Evolutionary conservation across 371 early-diverging fungal genomes (phyloP).

Genomic region (Sporodiniella umbellata): DNA sequence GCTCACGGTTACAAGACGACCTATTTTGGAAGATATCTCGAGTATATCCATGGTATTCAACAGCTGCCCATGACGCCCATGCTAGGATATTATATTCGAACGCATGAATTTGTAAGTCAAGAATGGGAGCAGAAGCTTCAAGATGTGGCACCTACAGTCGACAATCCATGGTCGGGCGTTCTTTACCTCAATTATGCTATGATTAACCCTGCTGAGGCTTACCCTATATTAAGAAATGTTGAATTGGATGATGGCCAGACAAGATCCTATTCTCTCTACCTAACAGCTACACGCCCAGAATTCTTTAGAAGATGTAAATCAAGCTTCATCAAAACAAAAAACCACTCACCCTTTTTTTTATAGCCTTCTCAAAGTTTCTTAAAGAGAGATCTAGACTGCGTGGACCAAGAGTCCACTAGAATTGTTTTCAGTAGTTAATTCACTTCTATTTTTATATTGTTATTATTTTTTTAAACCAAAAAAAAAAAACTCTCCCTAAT

Average conservation of each 20-base stretch:
- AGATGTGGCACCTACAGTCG: constrained; percentile 25
- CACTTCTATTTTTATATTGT: too few species aligned
- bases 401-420: too few species aligned
- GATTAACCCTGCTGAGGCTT: constrained; percentile 43
- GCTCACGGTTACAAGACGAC: constrained; percentile 41
- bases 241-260: constrained; percentile 63
- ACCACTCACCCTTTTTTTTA: not conserved
- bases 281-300: constrained; percentile 46
- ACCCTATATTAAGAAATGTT: constrained; percentile 29
- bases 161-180: constrained; percentile 55
- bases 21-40: constrained; percentile 59
- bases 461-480: too few species aligned
- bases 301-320: constrained; percentile 27
- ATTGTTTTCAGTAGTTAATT: too few species aligned
- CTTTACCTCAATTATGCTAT: constrained; percentile 54
- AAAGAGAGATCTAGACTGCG: constrained; percentile 10
- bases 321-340: not conserved
- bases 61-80: constrained; percentile 79
- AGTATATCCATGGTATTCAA: constrained; percentile 80
- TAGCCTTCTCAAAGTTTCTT: not conserved
- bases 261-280: constrained; percentile 53
- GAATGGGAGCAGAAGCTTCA: constrained; percentile 52
- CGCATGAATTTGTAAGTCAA: constrained; percentile 45
- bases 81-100: constrained; percentile 42
- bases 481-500: too few species aligned